Base-by-base conservation (phyloP, 225 moss, liverwort and hornwort species). In the Anthoceros angustus region DNA sequence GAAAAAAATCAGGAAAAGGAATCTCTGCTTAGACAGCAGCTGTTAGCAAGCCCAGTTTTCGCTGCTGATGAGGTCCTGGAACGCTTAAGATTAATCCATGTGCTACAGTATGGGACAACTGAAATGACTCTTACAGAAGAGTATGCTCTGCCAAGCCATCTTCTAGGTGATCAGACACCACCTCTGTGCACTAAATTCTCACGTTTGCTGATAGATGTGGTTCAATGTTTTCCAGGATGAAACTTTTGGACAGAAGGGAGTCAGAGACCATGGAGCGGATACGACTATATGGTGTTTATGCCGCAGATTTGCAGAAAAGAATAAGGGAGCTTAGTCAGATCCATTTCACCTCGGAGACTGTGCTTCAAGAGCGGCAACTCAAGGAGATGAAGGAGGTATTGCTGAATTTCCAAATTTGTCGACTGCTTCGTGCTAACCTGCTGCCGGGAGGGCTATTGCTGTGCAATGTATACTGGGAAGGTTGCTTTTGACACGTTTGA, bases 351-450 rank as follows among this genome's bases (percentile, higher is more conserved):
- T 55, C 55, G 6, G 55, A 55, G 14, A 55, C 55, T 23, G 23
- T 55, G 18, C 55, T 55, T 55, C 55, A 55, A 55, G 55, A 55
- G 23, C 18, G 23, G n/a, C 55, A 55, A 23, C 55, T 55, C n/a
- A 55, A 55, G 55, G 55, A 55, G 23, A 55, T 55, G 55, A 55
- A 55, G n/a, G 55, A 55, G 55, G 55, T 55, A 55, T 55, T 8
- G 1, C 55, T 15, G n/a, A 15, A 55, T 15, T 55, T 55, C 23
- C 55, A 18, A 55, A 23, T 23, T 23, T 55, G 8, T 0, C 23
- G n/a, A 7, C 55, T 18, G n/a, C 6, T 55, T 15, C 14, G 32
- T 32, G 32, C 32, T 4, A 32, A 32, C 32, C 32, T 32, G 32
- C 32, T 32, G 32, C 32, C 1, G 4, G 32, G 32, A 32, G 32